phyloP scores from a whole-genome alignment of 208 protist species.

The Trypanosoma theileri region DNA sequence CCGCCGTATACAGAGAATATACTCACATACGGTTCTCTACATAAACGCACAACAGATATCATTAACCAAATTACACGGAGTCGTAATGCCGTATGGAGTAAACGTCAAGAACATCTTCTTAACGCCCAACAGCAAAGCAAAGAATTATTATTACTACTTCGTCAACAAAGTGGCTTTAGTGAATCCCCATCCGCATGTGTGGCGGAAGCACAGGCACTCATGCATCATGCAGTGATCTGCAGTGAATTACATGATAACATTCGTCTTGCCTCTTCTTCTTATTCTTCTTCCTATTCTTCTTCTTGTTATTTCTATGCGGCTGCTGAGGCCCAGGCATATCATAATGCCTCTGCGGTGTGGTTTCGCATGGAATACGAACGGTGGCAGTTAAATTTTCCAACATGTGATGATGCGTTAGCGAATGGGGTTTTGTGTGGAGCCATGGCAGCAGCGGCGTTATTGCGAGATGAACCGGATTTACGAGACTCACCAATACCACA shows the following conservation, averaged over 20 bases:
- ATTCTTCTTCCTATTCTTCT: background rate
- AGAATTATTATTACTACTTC: background rate
- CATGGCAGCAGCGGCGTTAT: constrained; percentile 20
- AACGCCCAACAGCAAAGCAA: no score
- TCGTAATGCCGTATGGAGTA: no score
- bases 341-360: constrained; percentile 18
- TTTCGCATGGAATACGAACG: constrained; percentile 28
- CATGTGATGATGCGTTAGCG: constrained; percentile 24
- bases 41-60: no score
- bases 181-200: constrained; percentile 4
- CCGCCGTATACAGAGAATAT: no score
- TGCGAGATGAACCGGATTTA: constrained; percentile 6
- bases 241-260: constrained; percentile 15
- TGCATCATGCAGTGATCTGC: constrained; percentile 20
- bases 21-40: no score
- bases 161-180: background rate
- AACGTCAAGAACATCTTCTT: no score
- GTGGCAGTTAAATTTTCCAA: constrained; percentile 2
- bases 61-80: no score
- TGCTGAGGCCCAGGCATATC: constrained; percentile 30
- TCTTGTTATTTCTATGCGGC: background rate
- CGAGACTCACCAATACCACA: constrained; percentile 7
- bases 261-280: no score
- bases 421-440: constrained; percentile 24
- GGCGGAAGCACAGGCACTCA: constrained; percentile 24